These are phyloP conservation scores for Citrullus colocynthis DNA, from an alignment of 306 rosid genomes.

Conservation along the genomic window DNA sequence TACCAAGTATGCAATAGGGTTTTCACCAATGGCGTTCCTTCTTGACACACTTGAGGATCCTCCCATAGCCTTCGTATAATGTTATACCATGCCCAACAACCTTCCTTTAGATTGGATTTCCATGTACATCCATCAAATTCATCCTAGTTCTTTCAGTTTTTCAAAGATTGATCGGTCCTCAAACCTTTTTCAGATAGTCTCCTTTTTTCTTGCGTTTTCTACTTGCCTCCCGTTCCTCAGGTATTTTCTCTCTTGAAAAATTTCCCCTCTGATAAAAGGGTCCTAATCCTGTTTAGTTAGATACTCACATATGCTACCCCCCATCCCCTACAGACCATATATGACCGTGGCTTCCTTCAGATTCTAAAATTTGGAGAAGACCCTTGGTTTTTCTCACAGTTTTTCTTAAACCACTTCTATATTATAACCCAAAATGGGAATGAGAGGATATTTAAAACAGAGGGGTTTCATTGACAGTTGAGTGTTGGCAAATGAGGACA, in stretches of 20 bases:
- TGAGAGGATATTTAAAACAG: not conserved
- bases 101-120: not conserved
- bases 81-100: not conserved
- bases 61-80: not conserved
- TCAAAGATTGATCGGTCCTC: not conserved
- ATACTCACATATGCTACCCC: not conserved
- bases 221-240: not conserved
- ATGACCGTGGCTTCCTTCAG: not conserved
- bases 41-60: not conserved
- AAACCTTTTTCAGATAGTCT: not conserved
- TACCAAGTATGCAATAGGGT: not conserved
- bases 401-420: not conserved
- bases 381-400: not conserved
- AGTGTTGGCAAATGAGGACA: not conserved
- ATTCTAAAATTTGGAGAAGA: not conserved
- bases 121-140: not conserved
- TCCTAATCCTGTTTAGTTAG: not conserved
- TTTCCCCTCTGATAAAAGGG: not conserved
- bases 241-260: not conserved
- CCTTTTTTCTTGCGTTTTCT: not conserved
- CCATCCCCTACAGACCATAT: not conserved
- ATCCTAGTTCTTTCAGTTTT: not conserved
- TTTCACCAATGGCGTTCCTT: not conserved
- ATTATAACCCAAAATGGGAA: not conserved
- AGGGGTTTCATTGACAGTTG: not conserved